Conservation (phyloP, 768 basidiomycete species). For the Coprinellus micaceus region DNA sequence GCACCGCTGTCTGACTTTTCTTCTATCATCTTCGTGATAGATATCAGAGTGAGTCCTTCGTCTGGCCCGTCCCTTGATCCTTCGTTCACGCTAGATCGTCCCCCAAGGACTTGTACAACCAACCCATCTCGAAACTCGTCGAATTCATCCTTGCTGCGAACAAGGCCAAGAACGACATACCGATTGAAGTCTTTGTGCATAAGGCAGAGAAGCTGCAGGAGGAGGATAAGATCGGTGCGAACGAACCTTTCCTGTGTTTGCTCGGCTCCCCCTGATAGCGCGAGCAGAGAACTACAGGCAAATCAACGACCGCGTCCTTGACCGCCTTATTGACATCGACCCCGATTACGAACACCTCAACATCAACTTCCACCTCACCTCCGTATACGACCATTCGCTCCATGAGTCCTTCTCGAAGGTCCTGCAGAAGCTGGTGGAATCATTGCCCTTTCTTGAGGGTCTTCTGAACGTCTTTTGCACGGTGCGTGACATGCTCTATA, state of each 20-base stretch:
- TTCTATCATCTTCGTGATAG: constrained; percentile 89
- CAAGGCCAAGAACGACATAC: constrained; percentile 68
- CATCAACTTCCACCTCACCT: constrained; percentile 87
- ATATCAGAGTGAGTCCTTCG: constrained; percentile 87
- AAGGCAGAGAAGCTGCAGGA: constrained; percentile 91
- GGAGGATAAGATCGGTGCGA: constrained; percentile 85
- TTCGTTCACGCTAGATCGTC: not conserved
- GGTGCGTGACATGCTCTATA: constrained; percentile 35
- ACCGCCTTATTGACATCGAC: constrained; percentile 74
- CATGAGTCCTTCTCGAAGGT: constrained; percentile 91
- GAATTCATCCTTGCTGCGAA: constrained; percentile 78
- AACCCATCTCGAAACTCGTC: constrained; percentile 77
- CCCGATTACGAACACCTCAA: constrained; percentile 75
- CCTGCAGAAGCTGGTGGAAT: constrained; percentile 81
- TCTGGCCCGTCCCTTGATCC: constrained; percentile 6
- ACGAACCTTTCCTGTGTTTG: constrained; percentile 1
- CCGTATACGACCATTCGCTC: constrained; percentile 87
- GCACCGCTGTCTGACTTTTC: constrained; percentile 75
- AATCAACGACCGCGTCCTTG: constrained; percentile 82
- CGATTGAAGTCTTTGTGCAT: constrained; percentile 91
- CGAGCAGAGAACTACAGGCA: constrained; percentile 81
- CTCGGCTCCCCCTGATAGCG: not conserved
- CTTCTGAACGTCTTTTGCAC: constrained; percentile 83
- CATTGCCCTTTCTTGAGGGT: constrained; percentile 82
- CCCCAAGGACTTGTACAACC: constrained; percentile 74